Evolutionary conservation across 352 stramenopile genomes (phyloP), one percentile per base, ranked within the genome.

Genomic region (Pythium monospermum): DNA sequence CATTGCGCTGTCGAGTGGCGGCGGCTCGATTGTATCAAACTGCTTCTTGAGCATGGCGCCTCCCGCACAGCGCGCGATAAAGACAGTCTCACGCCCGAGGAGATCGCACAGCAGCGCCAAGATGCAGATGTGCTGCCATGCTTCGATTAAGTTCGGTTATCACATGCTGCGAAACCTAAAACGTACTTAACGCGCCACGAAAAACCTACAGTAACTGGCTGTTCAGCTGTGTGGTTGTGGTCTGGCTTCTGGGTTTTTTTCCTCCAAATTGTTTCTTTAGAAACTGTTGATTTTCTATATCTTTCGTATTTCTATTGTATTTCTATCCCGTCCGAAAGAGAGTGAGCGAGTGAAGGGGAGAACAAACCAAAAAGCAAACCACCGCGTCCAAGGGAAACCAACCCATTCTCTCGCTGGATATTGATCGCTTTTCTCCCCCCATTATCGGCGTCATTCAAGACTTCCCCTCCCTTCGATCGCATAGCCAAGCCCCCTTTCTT

Each of bases 1-100:
- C 80, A 91, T 64, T 91, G 80, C 50, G 80, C 80, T 7, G 76
- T 83, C 26, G 76, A 85, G 46, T 91, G 80, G 80, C 71, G 69
- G 12, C 80, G 77, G n/a, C 47, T 80, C 8, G 63, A 76, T 12
- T 91, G 80, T 26, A 76, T 87, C 27, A 41, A 55, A 32, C 43
- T 91, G 26, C 49, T 91, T 19, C 36, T 88, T 8, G 33, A 56
- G 19, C 57, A 85, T 4, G 71, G 75, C 3, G 76, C 73, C 2
- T 28, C 44, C 0, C 26, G 51, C 2, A 35, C 69, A 21, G 59
- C 33, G 18, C 38, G 11, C 1, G 76, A 87, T 53, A 83, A 85
- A 40, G 66, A 82, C 27, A 67, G 37, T 0, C 45, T 61, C 13
- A 81, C 73, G n/a, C 63, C 80, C 0, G 16, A 49, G 0, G 53